phyloP scores from a whole-genome alignment of 257 asterid species.

The Solanum rostratum region DNA sequence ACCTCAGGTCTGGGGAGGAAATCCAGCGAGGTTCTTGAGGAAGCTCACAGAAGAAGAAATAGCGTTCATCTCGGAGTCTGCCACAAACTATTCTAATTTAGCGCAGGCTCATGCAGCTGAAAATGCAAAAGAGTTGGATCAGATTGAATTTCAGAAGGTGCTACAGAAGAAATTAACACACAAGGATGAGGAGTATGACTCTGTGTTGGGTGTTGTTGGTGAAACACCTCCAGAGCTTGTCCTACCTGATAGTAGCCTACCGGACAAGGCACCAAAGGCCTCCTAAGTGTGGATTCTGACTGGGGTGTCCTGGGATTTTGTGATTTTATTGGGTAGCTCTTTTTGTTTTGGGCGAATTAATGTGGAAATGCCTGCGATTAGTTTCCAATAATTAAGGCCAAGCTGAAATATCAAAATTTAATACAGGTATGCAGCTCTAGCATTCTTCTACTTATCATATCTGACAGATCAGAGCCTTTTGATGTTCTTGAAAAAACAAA shows the following conservation, averaged over 20 bases:
- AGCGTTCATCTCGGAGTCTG: constrained; percentile 77
- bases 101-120: constrained; percentile 86
- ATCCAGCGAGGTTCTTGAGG: constrained; percentile 91
- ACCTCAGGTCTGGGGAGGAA: constrained; percentile 93
- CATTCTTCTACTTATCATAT: constrained; percentile 4
- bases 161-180: constrained; percentile 50
- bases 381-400: constrained; percentile 36
- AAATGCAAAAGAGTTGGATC: constrained; percentile 68
- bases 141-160: constrained; percentile 74
- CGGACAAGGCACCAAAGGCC: constrained; percentile 39
- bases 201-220: constrained; percentile 35
- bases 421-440: constrained; percentile 32
- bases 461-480: constrained; percentile 1
- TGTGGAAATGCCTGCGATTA: constrained; percentile 13
- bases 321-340: neutral
- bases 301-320: neutral
- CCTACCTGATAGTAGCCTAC: constrained; percentile 21
- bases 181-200: constrained; percentile 46
- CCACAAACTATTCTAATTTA: constrained; percentile 58
- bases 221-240: constrained; percentile 39
- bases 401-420: constrained; percentile 21
- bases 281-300: constrained; percentile 10
- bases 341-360: constrained; percentile 12
- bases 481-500: neutral
- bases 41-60: constrained; percentile 85